phyloP scores from a whole-genome alignment of 208 protist genomes.

The Trypanosoma conorhini region DNA sequence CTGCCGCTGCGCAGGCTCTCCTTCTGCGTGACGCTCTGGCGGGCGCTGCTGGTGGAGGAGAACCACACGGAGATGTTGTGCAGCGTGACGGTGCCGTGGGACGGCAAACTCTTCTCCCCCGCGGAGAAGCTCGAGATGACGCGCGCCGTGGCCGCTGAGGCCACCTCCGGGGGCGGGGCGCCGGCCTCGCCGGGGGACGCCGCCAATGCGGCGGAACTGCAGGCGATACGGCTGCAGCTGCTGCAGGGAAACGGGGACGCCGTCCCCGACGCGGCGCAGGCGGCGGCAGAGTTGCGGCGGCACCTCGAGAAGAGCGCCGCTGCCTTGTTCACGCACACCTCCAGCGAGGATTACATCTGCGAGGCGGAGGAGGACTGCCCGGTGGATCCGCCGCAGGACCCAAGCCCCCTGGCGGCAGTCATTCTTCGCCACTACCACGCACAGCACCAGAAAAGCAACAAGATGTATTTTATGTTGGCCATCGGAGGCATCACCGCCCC shows the following conservation, averaged over 20 bases:
- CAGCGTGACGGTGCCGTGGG: slow-evolving; percentile 49
- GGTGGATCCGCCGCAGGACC: slow-evolving; percentile 57
- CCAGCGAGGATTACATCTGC: slow-evolving; percentile 71
- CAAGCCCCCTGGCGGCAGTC: slow-evolving; percentile 53
- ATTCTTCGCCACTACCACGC: slow-evolving; percentile 65
- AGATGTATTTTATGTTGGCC: slow-evolving; percentile 82
- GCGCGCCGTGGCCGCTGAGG: not conserved
- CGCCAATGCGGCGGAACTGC: not conserved
- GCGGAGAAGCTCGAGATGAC: slow-evolving; percentile 40
- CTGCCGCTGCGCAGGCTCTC: slow-evolving; percentile 51
- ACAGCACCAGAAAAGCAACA: slow-evolving; percentile 57
- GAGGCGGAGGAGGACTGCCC: slow-evolving; percentile 51
- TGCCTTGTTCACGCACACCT: slow-evolving; percentile 68
- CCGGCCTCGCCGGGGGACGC: not conserved
- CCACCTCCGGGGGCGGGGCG: not conserved
- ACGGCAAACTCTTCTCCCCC: slow-evolving; percentile 68
- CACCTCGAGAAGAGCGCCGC: slow-evolving; percentile 1
- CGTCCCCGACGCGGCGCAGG: not conserved
- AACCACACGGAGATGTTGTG: slow-evolving; percentile 47
- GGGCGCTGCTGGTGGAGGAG: slow-evolving; percentile 71
- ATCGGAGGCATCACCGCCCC: slow-evolving; percentile 32
- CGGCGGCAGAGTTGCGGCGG: slow-evolving; percentile 20
- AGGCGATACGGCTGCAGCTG: not conserved
- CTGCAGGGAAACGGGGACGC: not conserved
- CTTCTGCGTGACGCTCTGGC: slow-evolving; percentile 62